phyloP scores from a whole-genome alignment of 1,284 basidiomycete species.

The Flammula alnicola region DNA sequence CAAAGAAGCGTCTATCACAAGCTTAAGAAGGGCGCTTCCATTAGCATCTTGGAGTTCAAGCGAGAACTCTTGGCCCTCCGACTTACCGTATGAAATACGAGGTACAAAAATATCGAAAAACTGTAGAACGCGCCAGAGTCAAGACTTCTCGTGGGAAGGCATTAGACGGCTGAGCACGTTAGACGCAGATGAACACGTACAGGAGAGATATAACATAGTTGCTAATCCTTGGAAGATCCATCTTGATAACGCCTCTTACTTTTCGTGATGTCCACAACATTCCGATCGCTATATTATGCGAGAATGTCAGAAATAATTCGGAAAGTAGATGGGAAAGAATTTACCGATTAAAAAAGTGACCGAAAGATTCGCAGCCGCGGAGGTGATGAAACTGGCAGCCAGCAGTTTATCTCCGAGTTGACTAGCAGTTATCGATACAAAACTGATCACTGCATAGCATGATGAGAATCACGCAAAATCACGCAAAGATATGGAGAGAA shows the following conservation, averaged over 20 bases:
- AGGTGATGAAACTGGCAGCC: slow-evolving; percentile 25
- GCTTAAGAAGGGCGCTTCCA: slow-evolving; percentile 15
- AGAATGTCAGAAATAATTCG: slow-evolving; percentile 1
- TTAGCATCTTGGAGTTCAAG: neutral
- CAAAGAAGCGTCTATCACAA: slow-evolving; percentile 26
- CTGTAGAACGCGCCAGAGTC: slow-evolving; percentile 28
- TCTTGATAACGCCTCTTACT: slow-evolving; percentile 12
- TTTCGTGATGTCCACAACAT: slow-evolving; percentile 26
- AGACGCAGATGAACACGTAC: slow-evolving; percentile 8
- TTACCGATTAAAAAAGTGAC: slow-evolving; percentile 25
- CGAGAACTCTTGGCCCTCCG: neutral
- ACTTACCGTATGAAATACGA: slow-evolving; percentile 26
- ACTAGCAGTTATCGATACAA: slow-evolving; percentile 17
- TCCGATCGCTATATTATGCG: slow-evolving; percentile 11
- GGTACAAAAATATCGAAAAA: slow-evolving; percentile 24
- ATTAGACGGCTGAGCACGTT: neutral
- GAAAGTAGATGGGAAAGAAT: neutral
- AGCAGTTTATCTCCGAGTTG: slow-evolving; percentile 23
- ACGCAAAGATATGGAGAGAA: neutral
- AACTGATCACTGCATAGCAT: slow-evolving; percentile 17
- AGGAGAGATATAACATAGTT: slow-evolving; percentile 17
- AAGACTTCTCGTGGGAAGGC: slow-evolving; percentile 10
- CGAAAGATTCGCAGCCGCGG: slow-evolving; percentile 25
- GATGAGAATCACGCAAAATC: neutral
- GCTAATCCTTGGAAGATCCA: slow-evolving; percentile 13